A percentile compares a stretch with the other conserved stretches of the same genome.
Conservation (phyloP, 2,329 filamentous ascomycete genomes). For the Colletotrichum navitas region DNA sequence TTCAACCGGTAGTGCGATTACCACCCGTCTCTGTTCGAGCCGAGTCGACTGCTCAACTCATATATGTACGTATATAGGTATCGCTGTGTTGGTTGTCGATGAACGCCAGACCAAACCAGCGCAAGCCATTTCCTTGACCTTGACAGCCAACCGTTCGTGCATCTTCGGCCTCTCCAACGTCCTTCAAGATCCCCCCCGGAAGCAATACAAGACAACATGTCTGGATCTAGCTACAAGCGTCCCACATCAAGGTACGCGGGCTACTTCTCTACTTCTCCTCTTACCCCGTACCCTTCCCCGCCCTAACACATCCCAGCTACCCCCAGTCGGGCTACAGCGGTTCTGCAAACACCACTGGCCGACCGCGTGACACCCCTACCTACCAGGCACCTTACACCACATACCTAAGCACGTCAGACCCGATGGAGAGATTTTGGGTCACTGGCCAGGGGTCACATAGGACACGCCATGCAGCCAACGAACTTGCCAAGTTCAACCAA, state of each 20-base stretch:
- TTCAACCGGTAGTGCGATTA: background rate
- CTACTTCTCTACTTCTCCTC: too few relatives aligned
- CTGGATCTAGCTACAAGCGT: slow-evolving; percentile 14
- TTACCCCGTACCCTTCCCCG: background rate
- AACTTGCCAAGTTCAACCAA: slow-evolving; percentile 21
- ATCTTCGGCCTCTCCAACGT: background rate
- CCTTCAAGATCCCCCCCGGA: background rate
- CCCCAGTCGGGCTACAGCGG: slow-evolving; percentile 27
- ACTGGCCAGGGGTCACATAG: slow-evolving; percentile 26
- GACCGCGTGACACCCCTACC: background rate
- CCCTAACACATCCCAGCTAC: slow-evolving; percentile 18
- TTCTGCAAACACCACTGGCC: slow-evolving; percentile 32
- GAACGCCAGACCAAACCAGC: slow-evolving; percentile 4
- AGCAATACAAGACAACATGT: slow-evolving; percentile 14
- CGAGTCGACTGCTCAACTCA: background rate
- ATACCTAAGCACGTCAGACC: slow-evolving; percentile 10
- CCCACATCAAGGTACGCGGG: slow-evolving; percentile 24
- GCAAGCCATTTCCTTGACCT: background rate
- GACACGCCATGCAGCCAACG: background rate
- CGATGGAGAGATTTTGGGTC: slow-evolving; percentile 27
- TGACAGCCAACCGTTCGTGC: background rate
- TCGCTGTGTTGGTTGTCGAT: background rate
- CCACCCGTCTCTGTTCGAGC: background rate
- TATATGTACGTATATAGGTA: background rate
- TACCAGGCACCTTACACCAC: slow-evolving; percentile 5